Conservation (phyloP, 495 filamentous ascomycete species). For the Xylaria castorea region DNA sequence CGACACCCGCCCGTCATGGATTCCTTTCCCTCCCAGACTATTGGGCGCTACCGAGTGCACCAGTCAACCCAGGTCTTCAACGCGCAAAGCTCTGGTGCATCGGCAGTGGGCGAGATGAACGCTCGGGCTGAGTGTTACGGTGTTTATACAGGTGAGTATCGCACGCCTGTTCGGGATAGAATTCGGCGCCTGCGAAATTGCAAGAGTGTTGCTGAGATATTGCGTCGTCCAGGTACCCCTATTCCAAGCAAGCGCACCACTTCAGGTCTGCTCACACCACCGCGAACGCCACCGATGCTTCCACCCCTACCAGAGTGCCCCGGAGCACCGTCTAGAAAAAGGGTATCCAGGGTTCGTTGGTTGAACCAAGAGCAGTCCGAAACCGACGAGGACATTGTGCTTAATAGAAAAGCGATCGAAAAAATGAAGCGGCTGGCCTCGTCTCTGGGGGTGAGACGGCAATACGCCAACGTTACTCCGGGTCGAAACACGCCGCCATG, state of each 20-base stretch:
- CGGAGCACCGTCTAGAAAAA: neutral
- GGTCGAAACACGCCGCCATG: neutral
- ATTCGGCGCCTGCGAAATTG: neutral
- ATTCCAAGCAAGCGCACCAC: neutral
- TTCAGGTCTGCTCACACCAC: neutral
- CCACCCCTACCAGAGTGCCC: constrained; percentile 8
- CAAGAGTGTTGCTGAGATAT: neutral
- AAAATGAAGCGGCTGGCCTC: neutral
- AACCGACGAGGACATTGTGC: neutral
- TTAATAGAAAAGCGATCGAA: neutral
- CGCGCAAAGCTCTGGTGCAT: too few relatives aligned
- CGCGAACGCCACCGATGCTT: neutral
- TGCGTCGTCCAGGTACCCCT: constrained; percentile 4
- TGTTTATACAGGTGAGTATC: constrained; percentile 25
- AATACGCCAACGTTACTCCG: neutral
- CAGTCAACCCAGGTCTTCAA: neutral
- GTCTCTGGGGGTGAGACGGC: too few relatives aligned
- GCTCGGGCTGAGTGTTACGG: neutral
- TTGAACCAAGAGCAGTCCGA: neutral
- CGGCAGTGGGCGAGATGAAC: neutral
- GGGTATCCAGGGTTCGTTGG: neutral
- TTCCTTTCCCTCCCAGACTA: neutral
- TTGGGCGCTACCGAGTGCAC: neutral
- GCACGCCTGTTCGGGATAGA: neutral
- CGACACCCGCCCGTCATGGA: neutral